phyloP scores from a whole-genome alignment of 345 rosid genomes.

The thale cress (Arabidopsis thaliana) region DNA sequence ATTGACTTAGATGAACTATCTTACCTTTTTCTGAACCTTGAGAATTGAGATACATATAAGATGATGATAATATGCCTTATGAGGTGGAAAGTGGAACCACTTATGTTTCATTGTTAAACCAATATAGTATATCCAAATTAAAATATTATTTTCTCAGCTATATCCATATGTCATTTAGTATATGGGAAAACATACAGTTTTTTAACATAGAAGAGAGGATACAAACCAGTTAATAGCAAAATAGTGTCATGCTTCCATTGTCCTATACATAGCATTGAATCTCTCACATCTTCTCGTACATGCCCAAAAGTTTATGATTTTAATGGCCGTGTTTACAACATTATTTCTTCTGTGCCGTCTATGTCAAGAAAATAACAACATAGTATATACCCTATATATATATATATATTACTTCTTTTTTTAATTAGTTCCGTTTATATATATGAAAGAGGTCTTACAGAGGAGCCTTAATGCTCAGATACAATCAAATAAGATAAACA shows the following conservation, averaged over 20 bases:
- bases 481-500: no score
- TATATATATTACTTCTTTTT: no score
- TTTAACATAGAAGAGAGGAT: neutral
- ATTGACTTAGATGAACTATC: neutral
- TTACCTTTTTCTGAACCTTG: no score
- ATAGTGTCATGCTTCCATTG: constrained; percentile 7
- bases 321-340: neutral
- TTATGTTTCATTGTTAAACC: neutral
- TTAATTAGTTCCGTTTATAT: no score
- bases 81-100: neutral
- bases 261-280: constrained; percentile 24
- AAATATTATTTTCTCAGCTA: neutral
- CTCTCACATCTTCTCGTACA: constrained; percentile 24
- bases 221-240: neutral
- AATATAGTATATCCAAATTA: neutral
- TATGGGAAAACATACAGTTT: neutral
- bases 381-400: no score
- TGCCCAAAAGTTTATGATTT: neutral
- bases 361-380: neutral
- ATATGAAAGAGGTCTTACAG: no score
- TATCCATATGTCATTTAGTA: neutral
- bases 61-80: neutral
- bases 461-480: no score
- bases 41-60: no score
- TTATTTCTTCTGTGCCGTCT: neutral